Evolutionary conservation across 805 yeast species (phyloP).

Genomic region (Candida corydali): DNA sequence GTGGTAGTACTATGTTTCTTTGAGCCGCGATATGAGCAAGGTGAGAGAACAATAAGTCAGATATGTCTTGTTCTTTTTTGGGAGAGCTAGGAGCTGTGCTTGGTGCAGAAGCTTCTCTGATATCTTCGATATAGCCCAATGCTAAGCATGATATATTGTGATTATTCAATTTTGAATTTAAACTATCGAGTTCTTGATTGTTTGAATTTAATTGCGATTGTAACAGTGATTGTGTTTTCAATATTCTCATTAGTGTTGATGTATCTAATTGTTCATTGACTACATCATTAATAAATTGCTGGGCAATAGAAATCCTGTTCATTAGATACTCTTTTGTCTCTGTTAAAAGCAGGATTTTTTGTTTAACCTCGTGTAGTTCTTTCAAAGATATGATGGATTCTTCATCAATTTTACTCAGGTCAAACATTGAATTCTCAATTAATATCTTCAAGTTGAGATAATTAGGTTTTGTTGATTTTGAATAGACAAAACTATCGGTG

Average conservation of each 20-base stretch:
- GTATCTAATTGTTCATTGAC: constrained; percentile 23
- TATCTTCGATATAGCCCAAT: constrained; percentile 46
- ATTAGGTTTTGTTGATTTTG: constrained; percentile 18
- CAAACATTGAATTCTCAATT: constrained; percentile 43
- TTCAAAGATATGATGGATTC: constrained; percentile 30
- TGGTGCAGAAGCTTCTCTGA: constrained; percentile 15
- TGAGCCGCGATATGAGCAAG: constrained; percentile 46
- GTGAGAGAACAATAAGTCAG: constrained; percentile 45
- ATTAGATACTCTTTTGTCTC: constrained; percentile 28
- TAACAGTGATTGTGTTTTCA: constrained; percentile 28
- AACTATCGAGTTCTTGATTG: constrained; percentile 24
- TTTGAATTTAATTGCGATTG: constrained; percentile 25
- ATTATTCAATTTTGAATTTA: constrained; percentile 25
- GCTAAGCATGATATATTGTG: constrained; percentile 44
- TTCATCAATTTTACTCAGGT: constrained; percentile 30
- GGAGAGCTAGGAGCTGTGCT: constrained; percentile 3
- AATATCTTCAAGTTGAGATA: constrained; percentile 39
- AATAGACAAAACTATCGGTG: constrained; percentile 8
- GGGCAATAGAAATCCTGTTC: constrained; percentile 27
- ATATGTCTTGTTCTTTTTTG: constrained; percentile 11
- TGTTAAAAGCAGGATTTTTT: constrained; percentile 23
- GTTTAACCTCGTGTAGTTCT: constrained; percentile 24
- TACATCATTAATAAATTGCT: constrained; percentile 28
- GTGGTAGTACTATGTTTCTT: constrained; percentile 31
- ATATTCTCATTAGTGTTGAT: constrained; percentile 23